Evolutionary conservation across 2,329 filamentous ascomycete species (phyloP).

Genomic region (Cladophialophora immunda): DNA sequence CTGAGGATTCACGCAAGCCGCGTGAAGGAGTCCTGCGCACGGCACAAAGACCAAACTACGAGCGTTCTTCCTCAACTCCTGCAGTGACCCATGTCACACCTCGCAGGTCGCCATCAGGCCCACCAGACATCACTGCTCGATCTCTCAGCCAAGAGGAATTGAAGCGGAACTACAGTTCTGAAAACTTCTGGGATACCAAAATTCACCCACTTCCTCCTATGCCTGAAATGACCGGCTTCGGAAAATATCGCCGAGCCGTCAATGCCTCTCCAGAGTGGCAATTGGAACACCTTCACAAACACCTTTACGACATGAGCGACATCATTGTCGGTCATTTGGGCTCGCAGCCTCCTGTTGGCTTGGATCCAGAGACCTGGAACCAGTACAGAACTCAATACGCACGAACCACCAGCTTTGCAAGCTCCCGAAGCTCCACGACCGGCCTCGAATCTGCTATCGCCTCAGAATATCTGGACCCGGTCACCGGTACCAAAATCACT

Average conservation of each 20-base stretch:
- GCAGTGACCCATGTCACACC: constrained; percentile 6
- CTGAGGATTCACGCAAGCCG: constrained; percentile 18
- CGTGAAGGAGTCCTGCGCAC: constrained; percentile 1
- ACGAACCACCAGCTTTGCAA: constrained; percentile 28
- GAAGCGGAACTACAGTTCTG: constrained; percentile 35
- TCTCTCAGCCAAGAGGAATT: constrained; percentile 31
- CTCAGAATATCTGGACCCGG: constrained; percentile 31
- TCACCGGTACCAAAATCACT: constrained; percentile 37
- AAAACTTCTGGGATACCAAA: constrained; percentile 34
- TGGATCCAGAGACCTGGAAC: constrained; percentile 33
- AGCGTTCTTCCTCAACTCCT: constrained; percentile 28
- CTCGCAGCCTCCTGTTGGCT: constrained; percentile 30
- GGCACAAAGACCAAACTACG: constrained; percentile 15
- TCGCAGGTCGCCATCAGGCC: constrained; percentile 7
- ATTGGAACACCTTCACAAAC: constrained; percentile 30
- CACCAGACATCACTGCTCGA: constrained; percentile 31
- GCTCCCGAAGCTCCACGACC: constrained; percentile 29
- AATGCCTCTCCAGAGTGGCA: constrained; percentile 38
- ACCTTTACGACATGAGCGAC: constrained; percentile 28
- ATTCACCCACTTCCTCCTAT: constrained; percentile 33
- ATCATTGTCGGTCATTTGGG: constrained; percentile 31
- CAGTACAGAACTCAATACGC: constrained; percentile 27
- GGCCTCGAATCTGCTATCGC: not conserved
- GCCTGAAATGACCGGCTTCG: constrained; percentile 38
- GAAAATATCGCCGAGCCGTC: constrained; percentile 37